phyloP scores from a whole-genome alignment of 78 protist genomes.

The Dictyostelium purpureum region DNA sequence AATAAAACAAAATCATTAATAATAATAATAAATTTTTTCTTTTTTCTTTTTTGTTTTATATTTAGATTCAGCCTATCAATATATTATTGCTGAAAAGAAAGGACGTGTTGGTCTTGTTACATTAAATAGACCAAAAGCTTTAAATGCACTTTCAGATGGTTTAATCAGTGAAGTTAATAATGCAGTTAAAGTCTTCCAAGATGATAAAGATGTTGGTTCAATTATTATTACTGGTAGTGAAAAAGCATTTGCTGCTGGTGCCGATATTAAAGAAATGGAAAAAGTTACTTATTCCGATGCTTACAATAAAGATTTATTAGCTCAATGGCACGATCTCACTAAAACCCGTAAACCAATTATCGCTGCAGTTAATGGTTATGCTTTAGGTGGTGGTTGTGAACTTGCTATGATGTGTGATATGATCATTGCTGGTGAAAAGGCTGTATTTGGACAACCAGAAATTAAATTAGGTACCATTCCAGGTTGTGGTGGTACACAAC shows the following conservation, averaged over 20 bases:
- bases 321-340: slow-evolving; percentile 80
- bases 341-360: slow-evolving; percentile 91
- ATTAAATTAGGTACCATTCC: slow-evolving; percentile 98
- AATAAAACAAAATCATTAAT: neutral
- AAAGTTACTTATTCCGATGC: slow-evolving; percentile 71
- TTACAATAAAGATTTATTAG: slow-evolving; percentile 82
- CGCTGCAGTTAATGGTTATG: slow-evolving; percentile 98
- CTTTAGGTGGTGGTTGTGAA: slow-evolving; percentile 99
- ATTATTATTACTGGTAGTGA: slow-evolving; percentile 95
- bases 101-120: slow-evolving; percentile 81
- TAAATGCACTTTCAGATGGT: slow-evolving; percentile 93
- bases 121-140: slow-evolving; percentile 95
- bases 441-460: slow-evolving; percentile 98
- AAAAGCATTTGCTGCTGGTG: slow-evolving; percentile 98
- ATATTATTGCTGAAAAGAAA: slow-evolving; percentile 67
- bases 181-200: slow-evolving; percentile 81
- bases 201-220: slow-evolving; percentile 85
- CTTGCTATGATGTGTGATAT: slow-evolving; percentile 98
- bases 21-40: neutral
- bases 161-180: slow-evolving; percentile 84
- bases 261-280: slow-evolving; percentile 97
- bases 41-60: neutral
- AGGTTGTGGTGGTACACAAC: slow-evolving; percentile 98
- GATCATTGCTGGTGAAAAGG: slow-evolving; percentile 90
- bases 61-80: slow-evolving; percentile 32